Base-by-base conservation (phyloP, 768 basidiomycete genomes). In the Hortiboletus flavorubellus region DNA sequence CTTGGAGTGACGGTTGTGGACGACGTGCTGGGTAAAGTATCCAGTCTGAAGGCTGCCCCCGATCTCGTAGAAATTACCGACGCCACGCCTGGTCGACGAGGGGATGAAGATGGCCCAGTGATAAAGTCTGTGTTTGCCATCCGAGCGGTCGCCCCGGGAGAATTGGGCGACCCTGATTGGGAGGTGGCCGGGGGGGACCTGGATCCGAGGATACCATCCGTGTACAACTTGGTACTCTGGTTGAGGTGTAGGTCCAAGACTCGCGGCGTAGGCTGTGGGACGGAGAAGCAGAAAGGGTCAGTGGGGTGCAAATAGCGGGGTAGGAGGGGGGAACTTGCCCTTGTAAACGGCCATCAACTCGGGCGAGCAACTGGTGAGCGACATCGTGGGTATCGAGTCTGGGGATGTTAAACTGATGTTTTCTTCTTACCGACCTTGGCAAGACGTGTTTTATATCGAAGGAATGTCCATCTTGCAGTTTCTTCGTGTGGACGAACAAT, bases 41-140 rank as follows among this genome's bases (percentile, higher is more conserved):
- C 64, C 58, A 0, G 35, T 26, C 33, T 50, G 51, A 0, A 61
- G 55, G 11, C 50, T 51, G 9, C 59, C 59, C 0, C 46, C 58
- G 33, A 66, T 43, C 31, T 59, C 64, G 49, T 64, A 64, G 34
- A 21, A 64, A 51, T 64, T 64, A 9, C 64, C 64, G 5, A 65
- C 42, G 0, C 60, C 64, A 8, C 64, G 64, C 12, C 23, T 15
- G 8, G 50, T 48, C 8, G 63, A 62, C 0, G 64, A 62, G 2
- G 64, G 60, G 50, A 64, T 43, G 60, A 59, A 65, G 49, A 65
- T 65, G n/a, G 63, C 60, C 60, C 63, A 64, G 16, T 65, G 63
- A 14, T 55, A 35, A 0, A 53, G 38, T 21, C 50, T 30, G 0
- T 41, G 48, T 26, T 26, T 26, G 6, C 60, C 63, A 1, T 21